Evolutionary conservation across 169 alveolate species (phyloP).

Genomic region (Cryptosporidium ubiquitum): DNA sequence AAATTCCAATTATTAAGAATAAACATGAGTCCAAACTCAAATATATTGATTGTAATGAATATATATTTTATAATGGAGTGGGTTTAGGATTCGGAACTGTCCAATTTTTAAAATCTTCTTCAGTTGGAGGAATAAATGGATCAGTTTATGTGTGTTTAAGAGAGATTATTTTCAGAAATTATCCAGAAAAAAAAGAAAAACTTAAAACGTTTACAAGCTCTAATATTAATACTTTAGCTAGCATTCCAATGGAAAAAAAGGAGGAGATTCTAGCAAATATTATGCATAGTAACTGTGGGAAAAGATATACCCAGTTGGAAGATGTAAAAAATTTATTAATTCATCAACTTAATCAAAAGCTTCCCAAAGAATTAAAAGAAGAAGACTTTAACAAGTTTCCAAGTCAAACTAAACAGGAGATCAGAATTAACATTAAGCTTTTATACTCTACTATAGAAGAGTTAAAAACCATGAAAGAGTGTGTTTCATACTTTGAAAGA

Average conservation of each 20-base stretch:
- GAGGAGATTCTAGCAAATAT: conserved; percentile 13
- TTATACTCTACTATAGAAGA: conserved; percentile 27
- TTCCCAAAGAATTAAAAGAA: not conserved
- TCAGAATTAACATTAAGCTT: conserved; percentile 21
- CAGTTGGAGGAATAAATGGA: conserved; percentile 28
- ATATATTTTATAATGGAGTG: conserved; percentile 24
- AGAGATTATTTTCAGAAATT: conserved; percentile 5
- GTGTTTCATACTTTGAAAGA: conserved; percentile 1
- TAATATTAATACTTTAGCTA: too few species aligned
- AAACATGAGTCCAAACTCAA: not conserved
- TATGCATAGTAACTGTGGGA: conserved; percentile 2
- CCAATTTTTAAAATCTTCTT: not conserved
- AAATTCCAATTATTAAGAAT: not conserved
- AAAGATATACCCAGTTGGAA: not conserved
- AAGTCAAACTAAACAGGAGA: conserved; percentile 13
- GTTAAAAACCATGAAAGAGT: conserved; percentile 17
- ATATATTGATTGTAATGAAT: conserved; percentile 5
- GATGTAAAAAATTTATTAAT: conserved; percentile 2
- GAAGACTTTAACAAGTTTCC: not conserved
- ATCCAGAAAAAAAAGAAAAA: too few species aligned
- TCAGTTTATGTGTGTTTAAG: conserved; percentile 31
- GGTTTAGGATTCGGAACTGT: conserved; percentile 63
- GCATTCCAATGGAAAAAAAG: not conserved
- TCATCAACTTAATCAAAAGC: not conserved
- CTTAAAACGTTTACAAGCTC: too few species aligned